phyloP scores from a whole-genome alignment of 352 stramenopile genomes.

The Globisporangium acanthophoron region DNA sequence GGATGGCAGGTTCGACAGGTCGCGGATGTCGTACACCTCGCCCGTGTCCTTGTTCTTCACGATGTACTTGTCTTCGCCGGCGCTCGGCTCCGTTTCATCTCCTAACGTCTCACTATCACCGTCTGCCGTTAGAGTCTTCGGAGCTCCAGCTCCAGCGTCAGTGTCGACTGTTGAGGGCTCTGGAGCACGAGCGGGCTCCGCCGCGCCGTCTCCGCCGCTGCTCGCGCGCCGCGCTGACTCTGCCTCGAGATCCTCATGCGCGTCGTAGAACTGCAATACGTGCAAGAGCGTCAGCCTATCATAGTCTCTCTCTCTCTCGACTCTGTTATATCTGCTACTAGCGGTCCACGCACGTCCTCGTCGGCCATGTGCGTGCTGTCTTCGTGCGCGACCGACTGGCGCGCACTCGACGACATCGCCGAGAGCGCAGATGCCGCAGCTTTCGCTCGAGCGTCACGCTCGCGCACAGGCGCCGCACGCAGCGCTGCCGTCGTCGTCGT shows the following conservation, averaged over 20 bases:
- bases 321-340: too few relatives aligned
- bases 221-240: constrained; percentile 22
- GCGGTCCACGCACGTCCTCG: constrained; percentile 42
- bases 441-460: background rate
- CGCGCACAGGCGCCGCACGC: background rate
- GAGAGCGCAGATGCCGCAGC: background rate
- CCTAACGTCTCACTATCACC: background rate
- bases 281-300: background rate
- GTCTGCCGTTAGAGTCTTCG: background rate
- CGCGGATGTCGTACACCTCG: constrained; percentile 73
- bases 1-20: constrained; percentile 45
- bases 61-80: constrained; percentile 44
- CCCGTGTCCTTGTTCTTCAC: constrained; percentile 82
- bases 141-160: background rate
- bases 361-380: constrained; percentile 48
- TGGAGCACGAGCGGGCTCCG: too few relatives aligned
- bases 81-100: constrained; percentile 5
- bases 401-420: background rate
- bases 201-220: background rate
- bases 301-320: too few relatives aligned
- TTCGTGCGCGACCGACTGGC: constrained; percentile 24
- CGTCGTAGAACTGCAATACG: constrained; percentile 59
- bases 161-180: background rate
- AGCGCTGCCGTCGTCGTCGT: background rate
- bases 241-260: constrained; percentile 42